These are phyloP conservation scores for Suillus cothurnatus DNA, from an alignment of 768 basidiomycete species.

Conservation along the genomic window DNA sequence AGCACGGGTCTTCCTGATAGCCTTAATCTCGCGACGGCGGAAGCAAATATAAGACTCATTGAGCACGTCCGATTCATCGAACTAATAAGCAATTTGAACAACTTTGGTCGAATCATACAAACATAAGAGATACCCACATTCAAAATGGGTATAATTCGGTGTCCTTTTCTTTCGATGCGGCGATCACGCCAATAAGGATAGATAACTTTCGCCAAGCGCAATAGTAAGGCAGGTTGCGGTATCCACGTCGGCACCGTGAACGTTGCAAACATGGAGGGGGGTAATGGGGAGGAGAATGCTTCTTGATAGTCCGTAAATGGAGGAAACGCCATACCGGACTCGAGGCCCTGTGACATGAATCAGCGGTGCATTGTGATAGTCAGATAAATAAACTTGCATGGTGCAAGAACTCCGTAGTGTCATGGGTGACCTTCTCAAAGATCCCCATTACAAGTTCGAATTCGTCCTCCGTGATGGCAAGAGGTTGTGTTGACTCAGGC, in stretches of 20 bases:
- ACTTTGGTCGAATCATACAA: constrained; percentile 9
- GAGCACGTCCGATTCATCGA: constrained; percentile 85
- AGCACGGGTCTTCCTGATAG: constrained; percentile 90
- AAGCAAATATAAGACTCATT: constrained; percentile 98
- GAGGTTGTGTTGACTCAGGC: constrained; percentile 62
- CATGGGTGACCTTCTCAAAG: constrained; percentile 89
- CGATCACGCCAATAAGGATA: constrained; percentile 93
- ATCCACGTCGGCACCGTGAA: constrained; percentile 70
- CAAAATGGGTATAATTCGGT: constrained; percentile 82
- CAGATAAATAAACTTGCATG: constrained; percentile 54
- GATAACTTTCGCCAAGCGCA: constrained; percentile 68
- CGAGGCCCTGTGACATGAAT: constrained; percentile 49
- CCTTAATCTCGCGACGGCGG: constrained; percentile 91
- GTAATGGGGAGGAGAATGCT: constrained; percentile 60
- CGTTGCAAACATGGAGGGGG: constrained; percentile 66
- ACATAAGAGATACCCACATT: constrained; percentile 59
- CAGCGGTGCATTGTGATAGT: constrained; percentile 6
- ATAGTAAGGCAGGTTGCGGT: constrained; percentile 60
- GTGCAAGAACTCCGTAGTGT: constrained; percentile 87
- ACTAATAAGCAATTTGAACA: constrained; percentile 40
- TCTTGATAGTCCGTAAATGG: constrained; percentile 75
- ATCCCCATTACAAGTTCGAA: constrained; percentile 96
- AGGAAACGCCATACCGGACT: constrained; percentile 70
- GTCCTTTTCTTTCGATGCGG: constrained; percentile 76
- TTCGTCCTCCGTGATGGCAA: constrained; percentile 84